These are phyloP conservation scores for Populus davidiana DNA, from an alignment of 345 rosid species.

Conservation along the genomic window DNA sequence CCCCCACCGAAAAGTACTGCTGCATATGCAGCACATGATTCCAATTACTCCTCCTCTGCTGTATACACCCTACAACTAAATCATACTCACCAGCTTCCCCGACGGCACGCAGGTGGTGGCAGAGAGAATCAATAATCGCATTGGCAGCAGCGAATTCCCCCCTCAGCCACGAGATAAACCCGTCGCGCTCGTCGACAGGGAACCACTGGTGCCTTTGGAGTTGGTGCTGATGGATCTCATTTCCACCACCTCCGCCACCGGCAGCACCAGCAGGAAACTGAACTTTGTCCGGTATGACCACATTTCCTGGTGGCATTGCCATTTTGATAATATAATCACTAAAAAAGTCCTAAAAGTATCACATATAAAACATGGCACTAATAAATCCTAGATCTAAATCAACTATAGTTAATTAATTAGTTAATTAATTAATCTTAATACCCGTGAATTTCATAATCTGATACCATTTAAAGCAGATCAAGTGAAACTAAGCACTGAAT, in stretches of 20 bases:
- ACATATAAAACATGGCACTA: slow-evolving; percentile 8
- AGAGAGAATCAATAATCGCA: slow-evolving; percentile 74
- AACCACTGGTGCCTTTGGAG: slow-evolving; percentile 47
- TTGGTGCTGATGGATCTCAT: slow-evolving; percentile 40
- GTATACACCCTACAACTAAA: slow-evolving; percentile 44
- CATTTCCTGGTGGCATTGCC: slow-evolving; percentile 88
- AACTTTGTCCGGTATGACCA: slow-evolving; percentile 51
- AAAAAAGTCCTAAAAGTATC: neutral
- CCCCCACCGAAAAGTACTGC: slow-evolving; percentile 63
- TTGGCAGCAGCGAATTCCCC: slow-evolving; percentile 95
- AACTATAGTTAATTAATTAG: neutral
- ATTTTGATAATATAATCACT: slow-evolving; percentile 23
- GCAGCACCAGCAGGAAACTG: slow-evolving; percentile 46
- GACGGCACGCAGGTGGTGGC: slow-evolving; percentile 55
- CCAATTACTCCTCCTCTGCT: slow-evolving; percentile 83
- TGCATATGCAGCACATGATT: slow-evolving; percentile 72
- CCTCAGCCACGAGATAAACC: slow-evolving; percentile 77
- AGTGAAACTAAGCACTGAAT: neutral
- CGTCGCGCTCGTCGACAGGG: slow-evolving; percentile 67
- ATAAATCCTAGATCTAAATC: slow-evolving; percentile 16
- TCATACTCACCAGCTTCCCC: slow-evolving; percentile 82
- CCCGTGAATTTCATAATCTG: neutral
- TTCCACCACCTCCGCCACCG: slow-evolving; percentile 9
- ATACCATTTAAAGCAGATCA: neutral
- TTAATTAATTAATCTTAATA: neutral